Evolutionary conservation across 257 asterid genomes (phyloP), one percentile per base, ranked within the genome.

Genomic region (Penstemon eatonii): DNA sequence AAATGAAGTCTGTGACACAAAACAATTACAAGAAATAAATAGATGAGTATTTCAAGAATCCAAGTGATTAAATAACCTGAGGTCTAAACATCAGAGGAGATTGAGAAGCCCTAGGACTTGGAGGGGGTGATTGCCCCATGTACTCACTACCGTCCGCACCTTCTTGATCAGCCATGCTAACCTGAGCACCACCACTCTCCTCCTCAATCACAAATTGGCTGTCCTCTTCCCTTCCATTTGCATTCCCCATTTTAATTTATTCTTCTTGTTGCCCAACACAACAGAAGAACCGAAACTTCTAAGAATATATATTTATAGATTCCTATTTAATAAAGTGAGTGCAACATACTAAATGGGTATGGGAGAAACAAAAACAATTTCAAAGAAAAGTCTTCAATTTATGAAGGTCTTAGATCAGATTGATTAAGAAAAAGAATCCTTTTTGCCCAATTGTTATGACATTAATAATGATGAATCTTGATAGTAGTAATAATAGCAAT

Each of bases 81-180:
- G 96, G 95, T 69, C 87, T 76, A 67, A 89, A 89, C 84, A 87
- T 84, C 76, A 89, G 40, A 18, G 96, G 96, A 5, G 93, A 82
- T 58, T 77, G 89, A 63, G 93, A 74, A 71, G 88, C 93, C 80
- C 91, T 82, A 63, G 95, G 96, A 74, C 93, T 89, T 51, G 93
- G 73, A 56, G 91, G 96, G 36, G 96, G 91, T 3, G 95, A 85
- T 68, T 84, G 96, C 15, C 87, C 95, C 89, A 87, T 78, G 60
- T 77, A 74, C 69, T 89, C 91, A 13, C 73, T 58, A 67, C 52
- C 80, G 47, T 73, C 77, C 68, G 60, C 72, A 46, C 65, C 79
- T 55, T 75, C 88, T 47, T 55, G 56, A 59, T 73, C 65, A 19
- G 64, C 10, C 73, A 53, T 74, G 69, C 65, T 74, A 51, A 67